Evolutionary conservation across 352 stramenopile species (phyloP).

Genomic region (Globisporangium solare): DNA sequence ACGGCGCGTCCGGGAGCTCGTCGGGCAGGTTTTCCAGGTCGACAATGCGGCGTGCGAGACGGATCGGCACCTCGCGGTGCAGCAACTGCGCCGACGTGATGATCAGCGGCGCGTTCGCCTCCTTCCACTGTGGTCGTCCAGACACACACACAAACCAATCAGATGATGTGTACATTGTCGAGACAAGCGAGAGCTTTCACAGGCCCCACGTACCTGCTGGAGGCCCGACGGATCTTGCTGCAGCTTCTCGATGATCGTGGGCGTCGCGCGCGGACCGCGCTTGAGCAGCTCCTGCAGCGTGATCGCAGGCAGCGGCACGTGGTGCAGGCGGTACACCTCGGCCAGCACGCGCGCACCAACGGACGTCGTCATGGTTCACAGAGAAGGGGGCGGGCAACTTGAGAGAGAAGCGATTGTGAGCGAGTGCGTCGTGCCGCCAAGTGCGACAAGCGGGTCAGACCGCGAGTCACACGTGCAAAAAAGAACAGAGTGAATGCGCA

Average conservation of each 20-base stretch:
- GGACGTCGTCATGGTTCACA: conserved; percentile 22
- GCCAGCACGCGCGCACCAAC: conserved; percentile 59
- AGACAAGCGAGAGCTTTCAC: not conserved
- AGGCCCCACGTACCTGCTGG: conserved; percentile 17
- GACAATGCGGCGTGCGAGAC: conserved; percentile 73
- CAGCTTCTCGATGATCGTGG: conserved; percentile 43
- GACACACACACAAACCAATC: not conserved
- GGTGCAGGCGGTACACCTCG: conserved; percentile 79
- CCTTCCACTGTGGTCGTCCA: conserved; percentile 44
- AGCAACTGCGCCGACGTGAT: conserved; percentile 75
- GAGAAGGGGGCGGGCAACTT: not conserved
- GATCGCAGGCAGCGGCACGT: conserved; percentile 76
- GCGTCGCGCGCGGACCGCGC: conserved; percentile 45
- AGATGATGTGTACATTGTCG: not conserved
- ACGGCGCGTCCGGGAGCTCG: conserved; percentile 47
- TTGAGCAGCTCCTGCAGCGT: conserved; percentile 75
- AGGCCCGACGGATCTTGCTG: conserved; percentile 44
- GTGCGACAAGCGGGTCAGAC: not conserved
- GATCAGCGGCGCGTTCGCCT: conserved; percentile 62
- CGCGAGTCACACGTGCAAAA: not conserved
- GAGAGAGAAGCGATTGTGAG: too few species aligned
- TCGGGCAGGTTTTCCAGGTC: conserved; percentile 79
- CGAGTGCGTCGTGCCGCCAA: too few species aligned
- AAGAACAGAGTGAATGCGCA: conserved; percentile 31
- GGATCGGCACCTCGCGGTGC: conserved; percentile 77